phyloP scores from a whole-genome alignment of 176 grass and related monocot species.

The Urochloa ruziziensis region DNA sequence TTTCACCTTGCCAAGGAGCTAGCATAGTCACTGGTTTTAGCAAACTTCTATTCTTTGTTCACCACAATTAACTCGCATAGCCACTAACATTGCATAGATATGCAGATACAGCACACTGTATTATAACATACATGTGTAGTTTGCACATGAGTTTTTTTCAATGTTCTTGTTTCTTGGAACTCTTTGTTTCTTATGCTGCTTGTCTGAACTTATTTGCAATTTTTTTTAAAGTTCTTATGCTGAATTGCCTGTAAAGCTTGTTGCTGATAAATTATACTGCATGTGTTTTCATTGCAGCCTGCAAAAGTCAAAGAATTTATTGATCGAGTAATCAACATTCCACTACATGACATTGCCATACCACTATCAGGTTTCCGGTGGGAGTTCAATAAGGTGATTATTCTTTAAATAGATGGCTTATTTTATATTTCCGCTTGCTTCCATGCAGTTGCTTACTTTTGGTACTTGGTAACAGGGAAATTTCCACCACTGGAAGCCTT shows the following conservation, averaged over 20 bases:
- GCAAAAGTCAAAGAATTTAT: conserved; percentile 97
- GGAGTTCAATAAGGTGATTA: conserved; percentile 91
- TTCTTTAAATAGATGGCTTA: background rate
- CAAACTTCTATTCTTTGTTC: background rate
- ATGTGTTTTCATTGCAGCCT: conserved; percentile 72
- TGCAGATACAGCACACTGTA: background rate
- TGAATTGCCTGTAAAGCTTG: background rate
- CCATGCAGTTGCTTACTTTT: conserved; percentile 19
- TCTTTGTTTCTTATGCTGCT: background rate
- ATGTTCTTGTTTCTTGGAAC: conserved; percentile 65
- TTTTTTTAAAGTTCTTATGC: conserved; percentile 2
- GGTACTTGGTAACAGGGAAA: conserved; percentile 61
- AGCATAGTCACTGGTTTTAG: background rate
- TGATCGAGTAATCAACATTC: conserved; percentile 90
- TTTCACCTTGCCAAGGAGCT: background rate
- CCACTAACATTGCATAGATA: background rate
- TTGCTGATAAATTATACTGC: conserved; percentile 34
- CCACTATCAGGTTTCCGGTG: conserved; percentile 88
- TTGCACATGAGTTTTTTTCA: conserved; percentile 16
- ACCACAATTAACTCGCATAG: background rate
- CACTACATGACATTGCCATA: conserved; percentile 97
- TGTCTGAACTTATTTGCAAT: background rate
- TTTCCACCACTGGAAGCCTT: conserved; percentile 96
- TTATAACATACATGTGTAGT: background rate
- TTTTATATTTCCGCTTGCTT: background rate